Percentiles rank a stretch among this genome's conserved stretches.
Conservation (phyloP, 2,329 filamentous ascomycete genomes). For the Beauveria pseudobassiana region DNA sequence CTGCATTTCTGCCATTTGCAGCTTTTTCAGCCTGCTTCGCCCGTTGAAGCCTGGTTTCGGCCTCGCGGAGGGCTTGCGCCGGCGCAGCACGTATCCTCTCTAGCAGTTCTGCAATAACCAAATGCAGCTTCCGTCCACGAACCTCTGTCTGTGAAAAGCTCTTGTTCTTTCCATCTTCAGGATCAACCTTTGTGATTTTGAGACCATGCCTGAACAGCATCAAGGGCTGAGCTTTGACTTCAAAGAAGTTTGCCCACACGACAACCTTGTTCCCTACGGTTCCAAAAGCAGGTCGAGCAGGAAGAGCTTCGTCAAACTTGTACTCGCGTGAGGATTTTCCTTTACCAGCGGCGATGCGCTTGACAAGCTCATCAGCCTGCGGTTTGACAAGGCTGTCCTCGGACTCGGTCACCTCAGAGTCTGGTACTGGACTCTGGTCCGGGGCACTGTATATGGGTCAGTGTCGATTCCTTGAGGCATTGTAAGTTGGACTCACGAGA, state of each 20-base stretch:
- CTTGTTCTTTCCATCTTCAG: slow-evolving; percentile 12
- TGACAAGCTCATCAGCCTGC: slow-evolving; percentile 16
- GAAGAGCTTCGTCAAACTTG: slow-evolving; percentile 26
- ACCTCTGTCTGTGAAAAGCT: slow-evolving; percentile 21
- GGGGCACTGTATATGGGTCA: neutral
- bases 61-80: neutral
- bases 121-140: slow-evolving; percentile 36
- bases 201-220: slow-evolving; percentile 40
- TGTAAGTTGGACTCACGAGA: slow-evolving; percentile 1
- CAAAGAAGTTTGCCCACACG: slow-evolving; percentile 50
- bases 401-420: slow-evolving; percentile 22
- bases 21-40: neutral
- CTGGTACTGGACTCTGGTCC: slow-evolving; percentile 16
- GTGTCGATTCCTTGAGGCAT: neutral
- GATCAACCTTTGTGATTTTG: slow-evolving; percentile 23
- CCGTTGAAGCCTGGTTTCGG: neutral
- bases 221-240: slow-evolving; percentile 30
- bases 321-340: neutral
- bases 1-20: neutral
- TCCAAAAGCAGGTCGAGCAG: slow-evolving; percentile 43
- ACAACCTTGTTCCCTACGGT: slow-evolving; percentile 31
- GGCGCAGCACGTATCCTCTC: slow-evolving; percentile 23
- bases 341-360: neutral
- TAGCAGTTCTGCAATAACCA: slow-evolving; percentile 33
- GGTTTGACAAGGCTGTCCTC: slow-evolving; percentile 32